phyloP scores from a whole-genome alignment of 768 basidiomycete species.

The Rhodosporidiobolus odoratus region DNA sequence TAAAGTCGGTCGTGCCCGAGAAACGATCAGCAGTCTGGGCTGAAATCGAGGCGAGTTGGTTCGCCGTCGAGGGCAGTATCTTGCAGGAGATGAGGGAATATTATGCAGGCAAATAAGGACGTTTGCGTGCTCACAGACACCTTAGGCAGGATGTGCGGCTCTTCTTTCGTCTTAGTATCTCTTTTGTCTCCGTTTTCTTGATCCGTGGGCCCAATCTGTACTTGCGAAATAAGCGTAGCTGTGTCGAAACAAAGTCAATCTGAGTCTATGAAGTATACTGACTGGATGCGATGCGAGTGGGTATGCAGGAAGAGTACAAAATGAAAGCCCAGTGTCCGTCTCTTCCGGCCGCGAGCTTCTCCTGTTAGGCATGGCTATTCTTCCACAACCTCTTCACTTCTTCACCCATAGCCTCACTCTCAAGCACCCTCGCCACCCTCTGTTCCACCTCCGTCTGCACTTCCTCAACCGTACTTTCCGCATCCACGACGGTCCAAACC shows the following conservation, averaged over 20 bases:
- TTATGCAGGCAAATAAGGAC: conserved; percentile 20
- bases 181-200: background rate
- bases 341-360: too few species aligned
- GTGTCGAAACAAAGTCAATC: too few species aligned
- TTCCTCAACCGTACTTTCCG: conserved; percentile 16
- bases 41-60: conserved; percentile 54
- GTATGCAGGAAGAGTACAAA: background rate
- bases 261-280: too few species aligned
- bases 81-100: conserved; percentile 42
- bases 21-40: conserved; percentile 57
- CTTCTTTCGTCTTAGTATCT: background rate
- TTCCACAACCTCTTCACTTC: conserved; percentile 23
- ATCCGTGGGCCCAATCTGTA: too few species aligned
- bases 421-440: conserved; percentile 2
- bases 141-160: too few species aligned
- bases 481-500: conserved; percentile 27
- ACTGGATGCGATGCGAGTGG: background rate
- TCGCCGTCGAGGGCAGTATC: conserved; percentile 43
- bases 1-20: conserved; percentile 65
- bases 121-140: background rate
- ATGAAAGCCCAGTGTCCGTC: background rate
- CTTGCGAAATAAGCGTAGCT: too few species aligned
- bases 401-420: background rate
- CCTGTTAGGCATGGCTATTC: background rate
- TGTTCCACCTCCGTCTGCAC: conserved; percentile 5